Evolutionary conservation across 352 stramenopile species (phyloP).

Genomic region (Blastocystis sp.): DNA sequence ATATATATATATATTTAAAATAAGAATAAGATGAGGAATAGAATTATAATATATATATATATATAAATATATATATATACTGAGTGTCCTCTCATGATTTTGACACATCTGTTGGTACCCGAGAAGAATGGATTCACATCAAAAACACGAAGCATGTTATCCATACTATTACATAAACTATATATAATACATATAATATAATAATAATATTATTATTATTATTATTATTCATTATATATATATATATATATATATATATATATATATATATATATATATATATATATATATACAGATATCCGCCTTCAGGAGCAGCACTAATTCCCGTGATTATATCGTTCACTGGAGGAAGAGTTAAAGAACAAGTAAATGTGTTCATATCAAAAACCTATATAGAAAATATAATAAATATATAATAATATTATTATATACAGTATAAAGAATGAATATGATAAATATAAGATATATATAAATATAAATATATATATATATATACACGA

Average conservation of each 20-base stretch:
- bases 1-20: too few species aligned
- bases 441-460: too few species aligned
- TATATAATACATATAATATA: background rate
- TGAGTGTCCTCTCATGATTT: conserved; percentile 45
- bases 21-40: too few species aligned
- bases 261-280: too few species aligned
- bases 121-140: conserved; percentile 31
- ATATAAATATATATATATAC: background rate
- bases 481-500: background rate
- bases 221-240: too few species aligned
- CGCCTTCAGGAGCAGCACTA: conserved; percentile 9
- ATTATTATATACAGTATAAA: too few species aligned
- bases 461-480: too few species aligned
- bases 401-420: too few species aligned
- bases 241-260: too few species aligned
- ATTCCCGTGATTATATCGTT: conserved; percentile 25
- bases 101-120: conserved; percentile 20
- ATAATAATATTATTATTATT: too few species aligned
- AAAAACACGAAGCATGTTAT: conserved; percentile 14
- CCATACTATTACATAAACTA: conserved; percentile 22
- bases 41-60: too few species aligned
- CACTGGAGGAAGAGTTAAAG: conserved; percentile 15
- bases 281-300: conserved; percentile 37
- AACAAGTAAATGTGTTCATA: conserved; percentile 23
- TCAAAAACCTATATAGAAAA: conserved; percentile 26